These are phyloP conservation scores for Hypocreales sp. DNA, from an alignment of 2,329 filamentous ascomycete species.

Conservation along the genomic window DNA sequence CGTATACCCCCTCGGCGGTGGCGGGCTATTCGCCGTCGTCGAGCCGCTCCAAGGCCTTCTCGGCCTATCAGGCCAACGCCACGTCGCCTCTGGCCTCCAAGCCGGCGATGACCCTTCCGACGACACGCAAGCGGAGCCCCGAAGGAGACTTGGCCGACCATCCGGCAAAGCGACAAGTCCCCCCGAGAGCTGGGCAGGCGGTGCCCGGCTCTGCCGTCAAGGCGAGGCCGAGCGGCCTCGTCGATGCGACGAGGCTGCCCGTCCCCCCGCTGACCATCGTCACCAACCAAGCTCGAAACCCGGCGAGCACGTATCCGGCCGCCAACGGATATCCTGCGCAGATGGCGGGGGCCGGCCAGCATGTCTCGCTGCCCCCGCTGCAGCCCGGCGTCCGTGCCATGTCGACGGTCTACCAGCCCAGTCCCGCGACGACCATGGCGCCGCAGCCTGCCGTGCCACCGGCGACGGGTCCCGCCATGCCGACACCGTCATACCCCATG, in stretches of 20 bases:
- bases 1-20: conserved; percentile 16
- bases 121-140: conserved; percentile 32
- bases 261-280: conserved; percentile 58
- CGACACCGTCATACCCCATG: conserved; percentile 9
- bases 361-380: conserved; percentile 45
- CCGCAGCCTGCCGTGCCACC: conserved; percentile 16
- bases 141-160: conserved; percentile 36
- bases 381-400: conserved; percentile 52
- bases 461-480: conserved; percentile 9
- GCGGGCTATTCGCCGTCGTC: conserved; percentile 25
- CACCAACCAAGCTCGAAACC: conserved; percentile 21
- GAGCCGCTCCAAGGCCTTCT: conserved; percentile 21
- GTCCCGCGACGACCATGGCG: conserved; percentile 24
- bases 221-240: conserved; percentile 7
- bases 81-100: conserved; percentile 34
- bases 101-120: conserved; percentile 22
- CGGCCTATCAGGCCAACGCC: conserved; percentile 20
- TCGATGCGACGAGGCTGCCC: conserved; percentile 35
- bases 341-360: conserved; percentile 16
- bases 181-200: conserved; percentile 7
- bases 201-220: conserved; percentile 5
- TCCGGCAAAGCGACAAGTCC: conserved; percentile 33
- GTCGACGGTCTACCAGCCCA: conserved; percentile 56
- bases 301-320: conserved; percentile 15
- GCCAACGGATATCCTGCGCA: conserved; percentile 25